phyloP scores from a whole-genome alignment of 1,284 basidiomycete genomes.

The Pseudomicrostroma phylloplanum region DNA sequence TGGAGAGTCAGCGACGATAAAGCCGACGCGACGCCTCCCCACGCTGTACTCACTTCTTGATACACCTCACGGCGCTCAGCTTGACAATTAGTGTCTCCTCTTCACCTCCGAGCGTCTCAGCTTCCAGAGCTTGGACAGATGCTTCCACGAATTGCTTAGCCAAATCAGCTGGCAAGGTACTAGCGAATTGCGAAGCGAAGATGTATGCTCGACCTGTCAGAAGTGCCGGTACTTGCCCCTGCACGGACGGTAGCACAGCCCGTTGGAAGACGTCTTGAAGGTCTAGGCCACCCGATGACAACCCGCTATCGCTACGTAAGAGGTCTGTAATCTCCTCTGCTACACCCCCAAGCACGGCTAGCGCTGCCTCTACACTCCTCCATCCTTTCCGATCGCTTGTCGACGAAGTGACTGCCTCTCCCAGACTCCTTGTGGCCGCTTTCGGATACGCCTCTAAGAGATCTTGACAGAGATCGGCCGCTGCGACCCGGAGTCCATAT shows the following conservation, averaged over 20 bases:
- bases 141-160: conserved; percentile 65
- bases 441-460: conserved; percentile 65
- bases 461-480: conserved; percentile 75
- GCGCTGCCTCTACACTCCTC: conserved; percentile 75
- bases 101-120: conserved; percentile 14
- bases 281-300: conserved; percentile 62
- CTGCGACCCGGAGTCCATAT: conserved; percentile 75
- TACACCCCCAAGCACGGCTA: conserved; percentile 78
- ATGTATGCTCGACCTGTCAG: conserved; percentile 89
- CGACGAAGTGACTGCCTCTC: conserved; percentile 39
- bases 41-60: conserved; percentile 34
- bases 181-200: conserved; percentile 82
- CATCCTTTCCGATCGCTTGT: conserved; percentile 62
- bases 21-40: too few species aligned
- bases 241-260: conserved; percentile 71
- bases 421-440: conserved; percentile 57
- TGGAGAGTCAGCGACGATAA: not conserved
- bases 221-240: conserved; percentile 65
- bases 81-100: conserved; percentile 76
- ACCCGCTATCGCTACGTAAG: conserved; percentile 51
- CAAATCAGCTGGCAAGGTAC: conserved; percentile 64
- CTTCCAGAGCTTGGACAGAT: conserved; percentile 75
- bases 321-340: conserved; percentile 69
- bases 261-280: conserved; percentile 68
- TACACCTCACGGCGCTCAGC: conserved; percentile 68